Percentiles rank a stretch among this genome's conserved stretches.
Evolutionary conservation across 192 early-diverging fungal species (phyloP).

Genomic region (Gonapodya sp.): DNA sequence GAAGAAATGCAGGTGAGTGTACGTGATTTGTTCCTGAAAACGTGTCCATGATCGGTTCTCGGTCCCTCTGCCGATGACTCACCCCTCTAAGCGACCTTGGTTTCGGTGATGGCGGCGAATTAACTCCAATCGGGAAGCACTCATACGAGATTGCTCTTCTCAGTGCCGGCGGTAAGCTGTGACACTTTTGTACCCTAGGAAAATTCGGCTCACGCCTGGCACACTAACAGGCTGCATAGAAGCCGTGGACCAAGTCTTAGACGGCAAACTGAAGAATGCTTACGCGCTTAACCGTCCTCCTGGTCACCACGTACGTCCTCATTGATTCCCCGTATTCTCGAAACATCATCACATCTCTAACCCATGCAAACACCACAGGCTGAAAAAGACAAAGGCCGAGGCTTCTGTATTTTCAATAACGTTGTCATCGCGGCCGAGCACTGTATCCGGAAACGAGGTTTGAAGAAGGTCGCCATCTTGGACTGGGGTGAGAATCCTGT

Average conservation of each 20-base stretch:
- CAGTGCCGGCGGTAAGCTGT: neutral
- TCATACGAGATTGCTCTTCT: slow-evolving; percentile 7
- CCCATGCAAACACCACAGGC: neutral
- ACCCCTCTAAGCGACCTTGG: neutral
- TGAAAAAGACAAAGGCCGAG: neutral
- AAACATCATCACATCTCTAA: neutral
- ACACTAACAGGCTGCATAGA: neutral
- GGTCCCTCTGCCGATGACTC: neutral
- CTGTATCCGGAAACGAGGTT: neutral
- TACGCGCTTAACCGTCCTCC: slow-evolving; percentile 11
- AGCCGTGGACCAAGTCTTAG: neutral
- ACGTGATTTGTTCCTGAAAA: neutral
- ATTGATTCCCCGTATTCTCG: neutral
- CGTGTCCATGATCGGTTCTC: neutral
- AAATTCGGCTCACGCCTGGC: neutral
- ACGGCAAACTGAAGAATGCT: neutral
- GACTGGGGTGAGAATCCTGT: slow-evolving; percentile 5
- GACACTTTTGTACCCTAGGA: neutral
- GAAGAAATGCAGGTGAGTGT: neutral
- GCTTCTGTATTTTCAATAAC: slow-evolving; percentile 10
- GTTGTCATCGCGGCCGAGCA: slow-evolving; percentile 7
- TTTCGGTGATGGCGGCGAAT: slow-evolving; percentile 3
- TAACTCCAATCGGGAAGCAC: neutral
- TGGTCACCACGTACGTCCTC: slow-evolving; percentile 2
- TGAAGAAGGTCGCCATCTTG: slow-evolving; percentile 9